Evolutionary conservation across 495 filamentous ascomycete species (phyloP).

Genomic region (Lepraria neglecta): DNA sequence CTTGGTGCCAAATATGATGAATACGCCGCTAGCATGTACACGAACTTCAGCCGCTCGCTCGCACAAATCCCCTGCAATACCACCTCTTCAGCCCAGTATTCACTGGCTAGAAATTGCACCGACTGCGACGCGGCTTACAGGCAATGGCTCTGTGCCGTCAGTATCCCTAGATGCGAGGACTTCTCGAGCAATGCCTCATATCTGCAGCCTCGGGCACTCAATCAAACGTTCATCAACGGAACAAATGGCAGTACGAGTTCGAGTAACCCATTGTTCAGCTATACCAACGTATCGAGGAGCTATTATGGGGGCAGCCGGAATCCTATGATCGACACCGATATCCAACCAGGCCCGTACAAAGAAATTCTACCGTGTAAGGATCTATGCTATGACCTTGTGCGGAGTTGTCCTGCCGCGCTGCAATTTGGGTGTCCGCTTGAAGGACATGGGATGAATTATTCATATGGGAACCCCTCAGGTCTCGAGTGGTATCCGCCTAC

Average conservation of each 20-base stretch:
- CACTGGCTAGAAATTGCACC: slow-evolving; percentile 64
- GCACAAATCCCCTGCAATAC: slow-evolving; percentile 82
- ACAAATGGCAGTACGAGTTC: slow-evolving; percentile 29
- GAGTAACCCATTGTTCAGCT: slow-evolving; percentile 19
- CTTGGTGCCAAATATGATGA: slow-evolving; percentile 60
- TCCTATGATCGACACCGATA: slow-evolving; percentile 57
- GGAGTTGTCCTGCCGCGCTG: slow-evolving; percentile 73
- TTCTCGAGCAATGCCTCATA: slow-evolving; percentile 51
- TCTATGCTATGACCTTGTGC: slow-evolving; percentile 75
- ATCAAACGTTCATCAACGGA: slow-evolving; percentile 62
- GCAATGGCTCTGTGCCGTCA: slow-evolving; percentile 88
- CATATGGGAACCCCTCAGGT: slow-evolving; percentile 50
- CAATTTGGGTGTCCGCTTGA: slow-evolving; percentile 68
- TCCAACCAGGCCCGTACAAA: slow-evolving; percentile 86
- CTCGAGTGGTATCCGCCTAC: not conserved
- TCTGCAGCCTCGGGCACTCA: slow-evolving; percentile 64
- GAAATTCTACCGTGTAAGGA: slow-evolving; percentile 82
- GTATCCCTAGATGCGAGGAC: slow-evolving; percentile 85
- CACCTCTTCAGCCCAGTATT: slow-evolving; percentile 62
- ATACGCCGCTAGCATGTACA: slow-evolving; percentile 52
- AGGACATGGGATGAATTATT: slow-evolving; percentile 49
- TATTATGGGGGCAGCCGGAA: slow-evolving; percentile 51
- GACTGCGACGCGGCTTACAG: slow-evolving; percentile 81
- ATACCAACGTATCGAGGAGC: slow-evolving; percentile 20
- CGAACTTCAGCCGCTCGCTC: slow-evolving; percentile 73